Evolutionary conservation across 208 protist species (phyloP).

Genomic region (Kentomonas sorsogonicus): DNA sequence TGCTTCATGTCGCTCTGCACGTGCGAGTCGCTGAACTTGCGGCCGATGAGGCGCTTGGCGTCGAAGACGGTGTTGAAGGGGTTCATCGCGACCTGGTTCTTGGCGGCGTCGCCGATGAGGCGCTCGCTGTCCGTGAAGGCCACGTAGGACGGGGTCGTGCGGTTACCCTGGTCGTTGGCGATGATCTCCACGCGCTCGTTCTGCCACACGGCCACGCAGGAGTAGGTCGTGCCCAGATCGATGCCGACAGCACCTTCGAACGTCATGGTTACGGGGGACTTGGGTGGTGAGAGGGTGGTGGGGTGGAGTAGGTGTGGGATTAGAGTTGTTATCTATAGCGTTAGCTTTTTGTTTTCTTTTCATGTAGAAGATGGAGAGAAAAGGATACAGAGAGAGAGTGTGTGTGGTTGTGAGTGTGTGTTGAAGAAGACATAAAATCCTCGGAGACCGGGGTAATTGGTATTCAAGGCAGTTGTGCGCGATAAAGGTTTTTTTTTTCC

Average conservation of each 20-base stretch:
- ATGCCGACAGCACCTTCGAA: conserved; percentile 78
- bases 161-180: conserved; percentile 90
- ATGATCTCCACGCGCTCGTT: conserved; percentile 93
- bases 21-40: conserved; percentile 87
- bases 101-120: conserved; percentile 86
- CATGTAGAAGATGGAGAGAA: background rate
- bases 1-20: conserved; percentile 95
- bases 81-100: conserved; percentile 90
- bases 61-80: conserved; percentile 90
- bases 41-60: conserved; percentile 90
- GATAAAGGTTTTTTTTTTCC: too few species aligned
- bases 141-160: conserved; percentile 95
- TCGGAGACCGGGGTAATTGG: too few species aligned
- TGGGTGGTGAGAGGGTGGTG: too few species aligned
- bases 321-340: background rate
- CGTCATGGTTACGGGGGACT: conserved; percentile 21
- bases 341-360: background rate
- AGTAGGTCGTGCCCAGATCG: conserved; percentile 93
- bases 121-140: conserved; percentile 94
- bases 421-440: background rate
- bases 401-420: background rate
- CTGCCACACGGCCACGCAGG: conserved; percentile 91
- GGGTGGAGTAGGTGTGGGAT: background rate
- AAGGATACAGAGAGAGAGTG: background rate
- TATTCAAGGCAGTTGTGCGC: too few species aligned